These are phyloP conservation scores for Secale cereale DNA, from an alignment of 176 grass and related monocot genomes.

Conservation along the genomic window DNA sequence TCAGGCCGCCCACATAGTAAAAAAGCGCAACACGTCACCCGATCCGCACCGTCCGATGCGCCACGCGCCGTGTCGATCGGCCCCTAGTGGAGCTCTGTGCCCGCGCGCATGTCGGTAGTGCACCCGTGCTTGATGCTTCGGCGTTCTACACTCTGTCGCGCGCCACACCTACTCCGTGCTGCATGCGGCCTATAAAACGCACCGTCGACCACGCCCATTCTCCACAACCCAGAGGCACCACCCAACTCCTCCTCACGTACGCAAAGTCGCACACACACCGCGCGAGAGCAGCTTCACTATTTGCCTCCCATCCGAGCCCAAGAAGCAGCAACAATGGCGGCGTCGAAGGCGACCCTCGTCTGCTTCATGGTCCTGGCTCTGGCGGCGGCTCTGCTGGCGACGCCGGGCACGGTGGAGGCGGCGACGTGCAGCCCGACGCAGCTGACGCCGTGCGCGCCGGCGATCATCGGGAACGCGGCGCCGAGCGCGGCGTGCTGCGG, in stretches of 20 bases:
- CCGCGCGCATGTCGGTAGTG: neutral
- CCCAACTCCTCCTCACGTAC: too few species aligned
- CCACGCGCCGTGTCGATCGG: neutral
- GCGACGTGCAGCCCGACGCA: constrained; percentile 61
- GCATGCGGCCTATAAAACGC: neutral
- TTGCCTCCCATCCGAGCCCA: neutral
- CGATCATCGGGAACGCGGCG: constrained; percentile 54
- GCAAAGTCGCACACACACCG: too few species aligned
- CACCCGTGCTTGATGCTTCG: neutral
- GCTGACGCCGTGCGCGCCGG: constrained; percentile 61
- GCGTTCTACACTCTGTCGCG: neutral
- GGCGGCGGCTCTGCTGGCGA: neutral
- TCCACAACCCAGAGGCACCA: neutral
- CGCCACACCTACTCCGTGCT: neutral
- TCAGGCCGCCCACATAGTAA: neutral
- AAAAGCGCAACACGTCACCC: constrained; percentile 2
- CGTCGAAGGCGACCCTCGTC: constrained; percentile 8
- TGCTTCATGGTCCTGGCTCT: constrained; percentile 20
- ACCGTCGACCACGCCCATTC: neutral
- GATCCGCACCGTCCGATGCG: neutral
- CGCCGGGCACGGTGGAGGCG: neutral
- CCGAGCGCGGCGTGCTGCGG: constrained; percentile 60
- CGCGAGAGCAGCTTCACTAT: neutral
- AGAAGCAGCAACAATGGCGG: neutral
- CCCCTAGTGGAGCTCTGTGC: neutral